Conservation (phyloP, 169 alveolate species). For the Plasmodium cynomolgi region DNA sequence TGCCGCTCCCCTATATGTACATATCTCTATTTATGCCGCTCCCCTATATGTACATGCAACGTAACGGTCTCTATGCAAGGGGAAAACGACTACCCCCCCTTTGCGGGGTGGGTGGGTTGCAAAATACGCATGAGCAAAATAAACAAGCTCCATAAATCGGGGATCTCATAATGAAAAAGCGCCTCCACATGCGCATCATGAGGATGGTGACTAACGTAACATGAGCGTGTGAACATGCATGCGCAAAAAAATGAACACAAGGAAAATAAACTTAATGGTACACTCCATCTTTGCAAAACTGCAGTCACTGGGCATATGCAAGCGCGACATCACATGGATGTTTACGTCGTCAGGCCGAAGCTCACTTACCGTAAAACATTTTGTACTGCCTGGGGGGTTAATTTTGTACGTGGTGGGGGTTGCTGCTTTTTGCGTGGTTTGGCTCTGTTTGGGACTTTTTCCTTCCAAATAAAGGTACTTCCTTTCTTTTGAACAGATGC, state of each 20-base stretch:
- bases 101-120: neutral
- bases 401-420: neutral
- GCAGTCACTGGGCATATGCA: neutral
- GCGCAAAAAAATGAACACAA: neutral
- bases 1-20: neutral
- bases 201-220: neutral
- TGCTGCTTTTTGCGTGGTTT: neutral
- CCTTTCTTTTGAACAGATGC: neutral
- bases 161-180: neutral
- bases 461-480: neutral
- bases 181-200: neutral
- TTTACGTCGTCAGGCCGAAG: neutral
- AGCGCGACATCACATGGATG: neutral
- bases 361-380: slow-evolving; percentile 74
- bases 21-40: neutral
- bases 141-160: neutral
- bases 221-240: neutral
- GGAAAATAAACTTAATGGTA: neutral
- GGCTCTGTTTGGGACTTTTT: neutral
- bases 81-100: neutral
- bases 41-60: neutral
- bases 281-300: neutral
- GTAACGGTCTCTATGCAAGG: neutral
- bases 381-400: neutral
- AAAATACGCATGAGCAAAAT: neutral